These are phyloP conservation scores for Striga asiatica DNA, from an alignment of 257 asterid species.

Conservation along the genomic window DNA sequence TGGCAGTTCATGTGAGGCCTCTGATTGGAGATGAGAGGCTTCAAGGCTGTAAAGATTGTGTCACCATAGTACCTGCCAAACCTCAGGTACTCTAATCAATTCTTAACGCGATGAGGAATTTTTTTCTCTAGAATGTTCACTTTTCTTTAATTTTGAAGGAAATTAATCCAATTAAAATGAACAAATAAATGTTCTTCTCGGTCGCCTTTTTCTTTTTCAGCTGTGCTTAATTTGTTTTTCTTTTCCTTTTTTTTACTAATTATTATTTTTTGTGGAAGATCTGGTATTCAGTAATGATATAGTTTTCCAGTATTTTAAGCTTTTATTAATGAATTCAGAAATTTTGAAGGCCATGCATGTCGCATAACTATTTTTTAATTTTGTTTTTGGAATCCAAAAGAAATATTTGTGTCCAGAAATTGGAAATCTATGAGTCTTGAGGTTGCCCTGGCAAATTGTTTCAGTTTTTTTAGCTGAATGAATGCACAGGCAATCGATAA, in stretches of 20 bases:
- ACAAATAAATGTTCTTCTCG: not conserved
- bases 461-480: no score
- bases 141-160: constrained; percentile 18
- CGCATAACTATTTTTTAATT: not conserved
- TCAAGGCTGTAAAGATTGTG: constrained; percentile 98
- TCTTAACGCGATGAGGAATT: no score
- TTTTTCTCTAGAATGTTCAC: constrained; percentile 5
- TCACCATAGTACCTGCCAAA: constrained; percentile 61
- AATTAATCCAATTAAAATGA: no score
- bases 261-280: not conserved
- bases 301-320: not conserved
- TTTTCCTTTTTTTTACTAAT: no score
- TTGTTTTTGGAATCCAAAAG: not conserved
- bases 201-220: no score
- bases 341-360: not conserved
- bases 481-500: no score
- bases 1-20: constrained; percentile 92
- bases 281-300: not conserved
- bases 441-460: no score
- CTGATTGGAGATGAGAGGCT: constrained; percentile 90
- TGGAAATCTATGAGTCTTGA: no score
- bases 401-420: not conserved
- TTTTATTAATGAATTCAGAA: not conserved
- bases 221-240: not conserved
- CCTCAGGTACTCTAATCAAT: constrained; percentile 80